These are phyloP conservation scores for Suhomyces sp. DNA, from an alignment of 805 yeast genomes.

Conservation along the genomic window DNA sequence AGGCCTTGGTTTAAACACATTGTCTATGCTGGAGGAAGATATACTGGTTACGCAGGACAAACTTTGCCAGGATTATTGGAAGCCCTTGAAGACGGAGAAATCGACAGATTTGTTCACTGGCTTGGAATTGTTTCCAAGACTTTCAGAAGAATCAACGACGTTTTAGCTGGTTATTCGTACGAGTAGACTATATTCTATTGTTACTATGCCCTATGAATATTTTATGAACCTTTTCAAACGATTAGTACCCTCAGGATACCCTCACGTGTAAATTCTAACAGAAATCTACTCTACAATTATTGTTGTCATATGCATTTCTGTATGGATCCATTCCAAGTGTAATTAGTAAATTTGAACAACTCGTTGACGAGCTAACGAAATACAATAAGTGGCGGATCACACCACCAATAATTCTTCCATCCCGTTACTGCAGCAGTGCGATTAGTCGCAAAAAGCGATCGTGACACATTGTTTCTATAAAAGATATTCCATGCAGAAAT, in stretches of 20 bases:
- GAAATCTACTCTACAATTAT: too few species aligned
- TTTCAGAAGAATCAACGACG: slow-evolving; percentile 24
- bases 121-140: slow-evolving; percentile 42
- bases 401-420: background rate
- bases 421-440: background rate
- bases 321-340: too few species aligned
- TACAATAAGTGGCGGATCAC: background rate
- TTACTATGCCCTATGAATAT: background rate
- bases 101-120: slow-evolving; percentile 44
- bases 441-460: background rate
- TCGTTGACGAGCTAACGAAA: background rate
- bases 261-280: too few species aligned
- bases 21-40: slow-evolving; percentile 57
- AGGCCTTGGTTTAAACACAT: slow-evolving; percentile 65
- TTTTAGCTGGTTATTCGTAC: background rate
- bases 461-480: background rate
- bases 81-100: slow-evolving; percentile 47
- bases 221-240: too few species aligned
- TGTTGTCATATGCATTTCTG: too few species aligned
- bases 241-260: too few species aligned
- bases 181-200: background rate
- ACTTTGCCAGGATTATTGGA: slow-evolving; percentile 61
- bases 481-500: background rate
- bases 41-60: slow-evolving; percentile 48
- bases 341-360: too few species aligned